These are phyloP conservation scores for Corchorus olitorius DNA, from an alignment of 345 rosid species.

Conservation along the genomic window DNA sequence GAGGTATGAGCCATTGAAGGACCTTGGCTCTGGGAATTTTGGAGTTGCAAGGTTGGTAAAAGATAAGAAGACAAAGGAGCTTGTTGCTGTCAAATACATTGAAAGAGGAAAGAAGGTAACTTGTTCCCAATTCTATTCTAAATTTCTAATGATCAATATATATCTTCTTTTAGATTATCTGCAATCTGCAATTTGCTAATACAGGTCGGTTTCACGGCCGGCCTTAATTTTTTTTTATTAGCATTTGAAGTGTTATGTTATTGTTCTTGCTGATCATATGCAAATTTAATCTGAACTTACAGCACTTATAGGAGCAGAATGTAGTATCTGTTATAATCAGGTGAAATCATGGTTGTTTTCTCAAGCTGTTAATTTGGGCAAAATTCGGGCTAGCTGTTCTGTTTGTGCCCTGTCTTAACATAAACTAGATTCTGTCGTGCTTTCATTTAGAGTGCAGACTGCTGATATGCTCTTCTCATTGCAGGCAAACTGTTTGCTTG, in stretches of 20 bases:
- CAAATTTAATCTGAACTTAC: background rate
- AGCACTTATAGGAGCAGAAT: background rate
- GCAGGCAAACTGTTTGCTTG: background rate
- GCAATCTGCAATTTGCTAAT: background rate
- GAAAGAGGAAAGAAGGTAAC: slow-evolving; percentile 93
- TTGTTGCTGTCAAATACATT: slow-evolving; percentile 90
- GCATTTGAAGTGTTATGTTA: background rate
- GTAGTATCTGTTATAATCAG: too few species aligned
- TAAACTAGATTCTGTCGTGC: too few species aligned
- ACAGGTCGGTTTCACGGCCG: background rate
- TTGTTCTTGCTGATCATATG: background rate
- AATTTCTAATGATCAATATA: too few species aligned
- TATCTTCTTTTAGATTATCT: background rate
- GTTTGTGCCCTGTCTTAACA: too few species aligned
- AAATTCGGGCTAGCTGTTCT: background rate
- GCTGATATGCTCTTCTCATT: too few species aligned
- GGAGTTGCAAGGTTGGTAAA: slow-evolving; percentile 88
- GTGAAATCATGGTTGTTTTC: too few species aligned
- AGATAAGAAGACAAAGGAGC: slow-evolving; percentile 81
- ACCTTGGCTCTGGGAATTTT: slow-evolving; percentile 87
- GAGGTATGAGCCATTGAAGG: slow-evolving; percentile 75
- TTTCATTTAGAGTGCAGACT: too few species aligned
- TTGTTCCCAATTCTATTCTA: background rate
- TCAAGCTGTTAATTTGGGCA: background rate
- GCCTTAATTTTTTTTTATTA: background rate